Base-by-base conservation (phyloP, 768 basidiomycete genomes). In the Amanita muscaria region DNA sequence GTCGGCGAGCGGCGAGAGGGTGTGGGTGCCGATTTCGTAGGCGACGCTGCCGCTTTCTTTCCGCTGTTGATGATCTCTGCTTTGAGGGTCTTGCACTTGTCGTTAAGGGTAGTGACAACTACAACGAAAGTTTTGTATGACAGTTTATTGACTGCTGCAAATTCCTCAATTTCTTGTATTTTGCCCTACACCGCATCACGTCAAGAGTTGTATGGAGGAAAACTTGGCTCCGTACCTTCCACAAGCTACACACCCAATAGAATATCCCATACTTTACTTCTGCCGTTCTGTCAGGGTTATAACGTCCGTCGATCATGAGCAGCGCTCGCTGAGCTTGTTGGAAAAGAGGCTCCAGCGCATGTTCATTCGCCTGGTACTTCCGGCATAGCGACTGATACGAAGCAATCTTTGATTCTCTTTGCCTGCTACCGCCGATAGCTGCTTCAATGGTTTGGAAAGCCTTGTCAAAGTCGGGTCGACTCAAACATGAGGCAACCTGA, bases 211-310 rank as follows among this genome's bases (percentile, higher is more conserved):
- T 4, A 39, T 22, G 29, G 12, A 22, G 33, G 14, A 10, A 25
- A 27, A 41, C 59, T 33, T 29, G 24, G 3, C 11, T 30, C n/a
- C 19, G 25, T 32, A 73, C 73, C 54, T 66, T 64, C 24, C 65
- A 55, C 29, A 63, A 36, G 31, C 63, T 63, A 39, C 61, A 70
- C 2, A 68, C 61, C 74, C 74, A 77, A 42, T 62, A 68, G 52
- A 73, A 77, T 3, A 74, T 53, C 3, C 64, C 65, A 35, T 64
- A 68, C 31, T 53, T 61, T 27, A 68, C 48, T n/a, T 61, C 49
- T 10, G 22, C 27, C 35, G n/a, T 38, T 18, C 52, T 57, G 6
- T 53, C 52, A 33, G 53, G 50, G 12, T 56, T 45, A 49, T 52
- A 44, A 5, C 54, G 42, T 15, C 52, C 46, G 12, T 56, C 50